Conservation (phyloP, 2,329 filamentous ascomycete genomes). For the Stagonosporopsis rhizophila region DNA sequence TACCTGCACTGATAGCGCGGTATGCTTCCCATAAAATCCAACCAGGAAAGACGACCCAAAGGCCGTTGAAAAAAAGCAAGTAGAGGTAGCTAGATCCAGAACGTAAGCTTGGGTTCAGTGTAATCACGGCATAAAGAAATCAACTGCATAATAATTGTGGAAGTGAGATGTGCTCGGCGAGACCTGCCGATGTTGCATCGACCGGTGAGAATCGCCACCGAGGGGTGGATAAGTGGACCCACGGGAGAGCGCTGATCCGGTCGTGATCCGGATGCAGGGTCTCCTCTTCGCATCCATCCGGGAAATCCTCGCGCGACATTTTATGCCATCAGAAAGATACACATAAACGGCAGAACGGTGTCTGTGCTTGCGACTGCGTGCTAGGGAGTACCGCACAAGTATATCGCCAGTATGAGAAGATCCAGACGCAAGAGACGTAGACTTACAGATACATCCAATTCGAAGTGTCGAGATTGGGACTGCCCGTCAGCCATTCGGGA, state of each 20-base stretch:
- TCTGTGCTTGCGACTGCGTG: slow-evolving; percentile 1
- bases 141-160: not conserved
- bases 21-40: slow-evolving; percentile 64
- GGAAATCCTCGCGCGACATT: not conserved
- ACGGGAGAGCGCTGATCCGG: slow-evolving; percentile 4
- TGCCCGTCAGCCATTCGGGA: slow-evolving; percentile 69
- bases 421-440: not conserved
- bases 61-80: slow-evolving; percentile 68
- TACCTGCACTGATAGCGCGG: slow-evolving; percentile 51
- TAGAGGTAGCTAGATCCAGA: slow-evolving; percentile 61
- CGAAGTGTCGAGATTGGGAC: slow-evolving; percentile 62
- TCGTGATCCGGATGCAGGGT: slow-evolving; percentile 9
- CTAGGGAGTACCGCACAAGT: not conserved
- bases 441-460: slow-evolving; percentile 66
- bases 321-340: not conserved
- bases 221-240: slow-evolving; percentile 7
- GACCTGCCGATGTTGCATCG: not conserved
- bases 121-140: not conserved
- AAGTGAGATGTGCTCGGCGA: not conserved
- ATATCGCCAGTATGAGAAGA: not conserved
- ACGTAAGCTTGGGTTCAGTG: not conserved
- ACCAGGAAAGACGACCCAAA: slow-evolving; percentile 67
- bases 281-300: not conserved
- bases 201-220: slow-evolving; percentile 20
- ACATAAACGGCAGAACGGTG: not conserved